Base-by-base conservation (phyloP, 2,329 filamentous ascomycete species). In the Botryosphaeria dothidea region DNA sequence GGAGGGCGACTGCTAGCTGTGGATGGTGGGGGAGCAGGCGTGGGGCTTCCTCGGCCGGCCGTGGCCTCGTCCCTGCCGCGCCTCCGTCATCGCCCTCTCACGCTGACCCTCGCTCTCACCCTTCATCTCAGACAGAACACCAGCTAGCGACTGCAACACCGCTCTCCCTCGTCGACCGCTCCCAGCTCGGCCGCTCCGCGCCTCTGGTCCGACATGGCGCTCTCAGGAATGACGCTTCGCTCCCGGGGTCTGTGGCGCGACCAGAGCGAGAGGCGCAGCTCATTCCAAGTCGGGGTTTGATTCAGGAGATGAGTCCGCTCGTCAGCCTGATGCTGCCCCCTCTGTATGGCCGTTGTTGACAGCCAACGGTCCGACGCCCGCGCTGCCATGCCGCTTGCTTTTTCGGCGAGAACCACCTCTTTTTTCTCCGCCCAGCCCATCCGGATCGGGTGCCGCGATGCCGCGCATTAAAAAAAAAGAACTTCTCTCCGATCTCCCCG, bases 341-440 rank as follows among this genome's bases (percentile, higher is more conserved):
- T 9, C 25, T 23, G 9, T 43, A 15, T 45, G 36, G 54, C 54
- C 56, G 56, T 60, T 60, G 56, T 60, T 60, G 56, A 60, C 56
- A 60, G 56, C 36, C 56, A 60, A 60, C 56, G 56, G 56, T 9
- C 56, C 23, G 15, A 11, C 56, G 38, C 56, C 38, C 19, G 54
- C 54, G 41, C 11, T 34, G 5, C 34, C 52, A 17, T 34, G 13
- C 8, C 49, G 29, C 4, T 56, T 56, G 51, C 51, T 56, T 56
- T 56, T 56, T 56, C 27, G 8, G 19, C 21, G 19, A 5, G 31
- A 6, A 34, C 31, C 31, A 34, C 31, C 23, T 51, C 29, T 34
- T 52, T 52, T 52, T 36, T 29, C 54, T 17, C 19, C 13, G 36
- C 25, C 23, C 41, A 45, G 36, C 41, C 38, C 54, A 31, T 21